Base-by-base conservation (phyloP, 2,329 filamentous ascomycete species). In the Sphaerostilbella broomeana region DNA sequence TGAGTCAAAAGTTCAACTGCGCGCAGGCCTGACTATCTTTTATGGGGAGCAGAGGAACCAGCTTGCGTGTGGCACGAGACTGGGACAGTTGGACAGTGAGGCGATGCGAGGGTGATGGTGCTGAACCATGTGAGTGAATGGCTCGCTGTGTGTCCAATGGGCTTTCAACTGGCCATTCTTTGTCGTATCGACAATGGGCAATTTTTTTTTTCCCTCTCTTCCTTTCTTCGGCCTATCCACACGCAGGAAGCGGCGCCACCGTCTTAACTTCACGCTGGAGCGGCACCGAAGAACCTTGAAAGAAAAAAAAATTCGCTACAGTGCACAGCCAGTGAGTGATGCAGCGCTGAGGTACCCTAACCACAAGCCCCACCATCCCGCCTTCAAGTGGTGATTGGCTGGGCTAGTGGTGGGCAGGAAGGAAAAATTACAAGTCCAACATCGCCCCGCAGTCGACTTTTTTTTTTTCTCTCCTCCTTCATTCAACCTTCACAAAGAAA, bases 371-470 rank as follows among this genome's bases (percentile, higher is more conserved):
- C 39, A 45, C 43, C 35, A 32, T 19, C 20, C 19, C 13, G 16
- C 13, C 26, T 11, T n/a, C n/a, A 26, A 21, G 20, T 25, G 24
- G 36, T 50, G 42, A 53, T 53, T 53, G 50, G 51, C 40, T 29
- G 29, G 19, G 17, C 26, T 10, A 15, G 10, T 25, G 37, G 29
- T 41, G 45, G 41, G 40, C 46, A 32, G 40, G 46, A 43, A 34
- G 40, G 45, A 61, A 63, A 63, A 58, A 51, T 51, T 56, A 57
- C 54, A 58, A 51, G 49, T 56, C 54, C 48, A 50, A 52, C 54
- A 53, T 52, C 52, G 56, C 61, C 61, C 62, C 62, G 63, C 59
- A 49, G 51, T 54, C 52, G 47, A 58, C 52, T 56, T 59, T 63
- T 64, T 61, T 64, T 55, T 51, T 52, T 35, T 40, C 35, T 32